phyloP scores from a whole-genome alignment of 768 basidiomycete species.

The Lactifluus hygrophoroides region DNA sequence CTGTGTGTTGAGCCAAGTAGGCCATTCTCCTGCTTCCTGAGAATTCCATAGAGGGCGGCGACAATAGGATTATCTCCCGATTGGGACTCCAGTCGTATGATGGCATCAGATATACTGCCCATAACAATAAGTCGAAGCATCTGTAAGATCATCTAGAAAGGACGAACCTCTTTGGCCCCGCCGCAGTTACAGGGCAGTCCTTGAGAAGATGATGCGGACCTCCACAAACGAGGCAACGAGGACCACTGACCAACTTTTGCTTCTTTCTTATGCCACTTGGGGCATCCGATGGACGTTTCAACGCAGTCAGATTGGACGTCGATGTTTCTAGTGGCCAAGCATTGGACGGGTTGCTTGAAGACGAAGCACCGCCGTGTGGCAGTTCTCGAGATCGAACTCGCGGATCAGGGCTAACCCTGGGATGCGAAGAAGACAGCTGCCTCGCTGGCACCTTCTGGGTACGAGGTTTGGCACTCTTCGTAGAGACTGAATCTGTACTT shows the following conservation, averaged over 20 bases:
- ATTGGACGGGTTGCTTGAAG: neutral
- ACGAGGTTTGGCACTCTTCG: neutral
- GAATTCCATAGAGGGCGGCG: constrained; percentile 29
- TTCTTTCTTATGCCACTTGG: constrained; percentile 15
- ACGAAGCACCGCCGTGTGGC: no score
- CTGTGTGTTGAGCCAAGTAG: neutral
- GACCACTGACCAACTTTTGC: constrained; percentile 31
- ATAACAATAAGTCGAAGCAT: neutral
- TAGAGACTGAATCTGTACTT: constrained; percentile 12
- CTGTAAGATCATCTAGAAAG: neutral
- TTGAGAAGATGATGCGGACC: constrained; percentile 38
- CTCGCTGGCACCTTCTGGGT: neutral
- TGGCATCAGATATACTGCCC: constrained; percentile 36
- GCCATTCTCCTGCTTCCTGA: constrained; percentile 24
- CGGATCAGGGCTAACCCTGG: neutral
- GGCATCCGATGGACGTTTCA: constrained; percentile 28
- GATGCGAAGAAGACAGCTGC: neutral
- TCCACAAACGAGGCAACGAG: constrained; percentile 43
- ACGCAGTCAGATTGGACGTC: neutral
- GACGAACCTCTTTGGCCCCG: constrained; percentile 47
- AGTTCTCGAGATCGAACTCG: neutral
- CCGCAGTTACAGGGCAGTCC: constrained; percentile 46
- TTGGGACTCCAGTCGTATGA: constrained; percentile 36
- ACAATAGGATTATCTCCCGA: constrained; percentile 31
- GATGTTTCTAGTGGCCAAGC: neutral